These are phyloP conservation scores for Thoreauomyces humboldtii DNA, from an alignment of 192 early-diverging fungal genomes.

Conservation along the genomic window DNA sequence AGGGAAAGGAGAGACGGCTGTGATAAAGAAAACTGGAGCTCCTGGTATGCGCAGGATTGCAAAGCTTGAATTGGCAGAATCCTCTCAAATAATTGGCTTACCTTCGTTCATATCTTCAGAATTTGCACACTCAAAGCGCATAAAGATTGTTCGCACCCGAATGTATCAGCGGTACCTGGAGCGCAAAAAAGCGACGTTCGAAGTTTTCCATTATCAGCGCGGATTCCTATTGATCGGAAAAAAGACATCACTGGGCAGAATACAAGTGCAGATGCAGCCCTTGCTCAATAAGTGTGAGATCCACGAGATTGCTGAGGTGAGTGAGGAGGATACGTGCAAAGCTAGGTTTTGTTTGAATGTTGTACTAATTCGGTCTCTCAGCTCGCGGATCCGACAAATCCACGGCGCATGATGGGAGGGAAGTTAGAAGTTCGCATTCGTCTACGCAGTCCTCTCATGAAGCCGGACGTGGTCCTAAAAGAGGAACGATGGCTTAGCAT, in stretches of 20 bases:
- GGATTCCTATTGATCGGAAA: slow-evolving; percentile 53
- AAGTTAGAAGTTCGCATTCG: slow-evolving; percentile 65
- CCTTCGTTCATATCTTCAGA: background rate
- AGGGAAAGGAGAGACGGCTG: slow-evolving; percentile 65
- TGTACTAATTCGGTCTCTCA: slow-evolving; percentile 28
- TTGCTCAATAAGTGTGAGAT: slow-evolving; percentile 66
- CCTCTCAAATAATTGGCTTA: background rate
- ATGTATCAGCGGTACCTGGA: slow-evolving; percentile 64
- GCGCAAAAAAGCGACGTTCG: slow-evolving; percentile 66
- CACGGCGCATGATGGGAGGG: slow-evolving; percentile 63
- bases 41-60: slow-evolving; percentile 59
- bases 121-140: slow-evolving; percentile 19
- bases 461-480: slow-evolving; percentile 56
- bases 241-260: slow-evolving; percentile 54
- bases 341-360: too few species aligned
- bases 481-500: slow-evolving; percentile 21
- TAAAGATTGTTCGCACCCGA: slow-evolving; percentile 63
- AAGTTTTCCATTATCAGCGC: slow-evolving; percentile 61
- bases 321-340: too few species aligned
- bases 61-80: background rate
- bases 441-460: slow-evolving; percentile 57
- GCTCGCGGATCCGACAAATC: slow-evolving; percentile 58
- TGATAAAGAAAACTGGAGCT: slow-evolving; percentile 37
- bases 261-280: slow-evolving; percentile 48
- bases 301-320: slow-evolving; percentile 62